Base-by-base conservation (phyloP, 2,329 filamentous ascomycete species). In the Botryotinia calthae region DNA sequence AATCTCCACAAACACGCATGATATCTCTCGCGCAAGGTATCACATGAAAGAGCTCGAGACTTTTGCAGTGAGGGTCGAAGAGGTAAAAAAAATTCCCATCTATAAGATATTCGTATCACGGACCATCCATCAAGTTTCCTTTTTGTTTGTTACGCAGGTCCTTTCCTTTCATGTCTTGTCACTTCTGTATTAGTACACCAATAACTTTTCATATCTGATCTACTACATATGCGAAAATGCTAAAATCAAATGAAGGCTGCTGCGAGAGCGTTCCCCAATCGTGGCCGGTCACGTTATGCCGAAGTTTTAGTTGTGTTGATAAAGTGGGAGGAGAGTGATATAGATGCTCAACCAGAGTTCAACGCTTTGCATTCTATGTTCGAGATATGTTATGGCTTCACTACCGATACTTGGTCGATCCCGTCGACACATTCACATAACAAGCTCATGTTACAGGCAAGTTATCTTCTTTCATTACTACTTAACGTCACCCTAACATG, bases 291-390 rank as follows among this genome's bases (percentile, higher is more conserved):
- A 37, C 76, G 77, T 56, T 78, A 78, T 68, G 73, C 70, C 34
- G 71, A 76, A 71, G 75, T 77, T 34, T 73, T 76, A 56, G 76
- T 76, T 20, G 64, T 78, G 16, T 62, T 77, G 28, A 71, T 77
- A 31, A 73, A 73, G 62, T 78, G 77, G 77, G 76, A 76, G 44
- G 77, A 77, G n/a, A 75, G 76, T 66, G 70, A 74, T 42, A 61
- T 76, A 42, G 72, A 73, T 34, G 69, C 75, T 22, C 72, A 75
- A 42, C 74, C 75, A 54, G 76, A 76, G 62, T 68, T 76, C 31
- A 72, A 76, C 61, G 73, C 74, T 40, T 62, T 78, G 51, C 67
- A 74, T 22, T 75, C 73, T 44, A 73, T 77, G 34, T 76, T 78
- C 37, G 71, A 73, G 46, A 59, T 73, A 25, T 67, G 48, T 18